Percentiles rank a stretch among this genome's conserved stretches.
Evolutionary conservation across 176 grass and related monocot species (phyloP).

Genomic region (Triticum urartu): DNA sequence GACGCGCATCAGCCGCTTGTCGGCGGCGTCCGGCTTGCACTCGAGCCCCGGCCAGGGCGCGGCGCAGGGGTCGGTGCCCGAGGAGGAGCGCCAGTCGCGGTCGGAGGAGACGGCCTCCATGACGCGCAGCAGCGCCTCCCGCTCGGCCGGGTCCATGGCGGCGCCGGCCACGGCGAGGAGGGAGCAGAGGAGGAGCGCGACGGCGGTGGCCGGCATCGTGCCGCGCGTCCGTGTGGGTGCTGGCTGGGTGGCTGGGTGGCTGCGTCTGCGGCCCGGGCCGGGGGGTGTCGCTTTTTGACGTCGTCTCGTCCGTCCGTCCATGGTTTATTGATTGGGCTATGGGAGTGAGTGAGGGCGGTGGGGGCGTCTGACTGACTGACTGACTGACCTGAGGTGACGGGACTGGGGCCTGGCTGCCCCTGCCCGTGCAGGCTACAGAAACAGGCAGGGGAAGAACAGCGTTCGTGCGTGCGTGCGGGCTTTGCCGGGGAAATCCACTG

Average conservation of each 20-base stretch:
- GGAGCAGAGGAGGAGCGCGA: background rate
- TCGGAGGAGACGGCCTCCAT: conserved; percentile 93
- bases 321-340: background rate
- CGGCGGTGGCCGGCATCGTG: conserved; percentile 18
- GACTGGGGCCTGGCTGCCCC: background rate
- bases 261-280: background rate
- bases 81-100: conserved; percentile 73
- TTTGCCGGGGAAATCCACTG: background rate
- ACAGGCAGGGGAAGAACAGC: background rate
- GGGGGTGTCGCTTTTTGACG: conserved; percentile 29
- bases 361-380: background rate
- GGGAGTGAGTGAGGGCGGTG: background rate
- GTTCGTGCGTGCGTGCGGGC: background rate
- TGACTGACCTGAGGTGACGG: background rate
- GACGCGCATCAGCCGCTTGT: conserved; percentile 45
- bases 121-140: conserved; percentile 63
- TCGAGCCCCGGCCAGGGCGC: conserved; percentile 88
- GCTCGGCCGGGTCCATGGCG: conserved; percentile 67
- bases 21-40: conserved; percentile 50
- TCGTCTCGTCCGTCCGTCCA: background rate
- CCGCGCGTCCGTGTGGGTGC: background rate
- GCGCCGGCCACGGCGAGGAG: conserved; percentile 33
- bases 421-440: background rate
- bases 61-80: conserved; percentile 66
- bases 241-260: background rate